phyloP scores from a whole-genome alignment of 345 rosid species.

The Sisymbrium altissimum region DNA sequence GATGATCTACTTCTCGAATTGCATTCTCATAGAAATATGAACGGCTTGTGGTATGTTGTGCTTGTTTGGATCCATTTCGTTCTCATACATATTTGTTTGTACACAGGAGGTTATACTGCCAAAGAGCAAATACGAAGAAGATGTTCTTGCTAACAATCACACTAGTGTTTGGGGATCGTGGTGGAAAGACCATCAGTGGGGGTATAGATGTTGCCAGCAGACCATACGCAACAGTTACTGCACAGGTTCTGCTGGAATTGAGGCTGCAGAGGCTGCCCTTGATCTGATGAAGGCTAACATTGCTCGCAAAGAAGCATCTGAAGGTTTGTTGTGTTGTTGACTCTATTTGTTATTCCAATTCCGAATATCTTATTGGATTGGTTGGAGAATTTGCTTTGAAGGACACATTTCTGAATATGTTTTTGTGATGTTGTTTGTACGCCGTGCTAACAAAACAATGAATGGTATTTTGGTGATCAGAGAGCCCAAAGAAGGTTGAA shows the following conservation, averaged over 20 bases:
- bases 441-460: not conserved
- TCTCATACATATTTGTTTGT: not conserved
- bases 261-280: conserved; percentile 85
- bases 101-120: conserved; percentile 57
- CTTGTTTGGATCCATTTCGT: not conserved
- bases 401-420: not conserved
- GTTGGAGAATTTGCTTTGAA: not conserved
- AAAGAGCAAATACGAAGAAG: conserved; percentile 73
- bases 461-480: conserved; percentile 12
- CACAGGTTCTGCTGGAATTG: conserved; percentile 89
- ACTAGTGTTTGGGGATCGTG: conserved; percentile 88
- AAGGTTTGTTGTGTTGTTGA: conserved; percentile 30
- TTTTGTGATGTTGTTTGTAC: not conserved
- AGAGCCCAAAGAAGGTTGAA: conserved; percentile 41
- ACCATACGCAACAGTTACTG: conserved; percentile 78
- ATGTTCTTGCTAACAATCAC: conserved; percentile 61
- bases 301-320: conserved; percentile 65
- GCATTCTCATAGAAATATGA: not conserved
- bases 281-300: conserved; percentile 86
- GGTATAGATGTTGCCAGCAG: conserved; percentile 85
- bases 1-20: not conserved
- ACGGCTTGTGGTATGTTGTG: not conserved
- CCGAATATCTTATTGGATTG: not conserved
- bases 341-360: conserved; percentile 1
- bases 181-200: conserved; percentile 95